phyloP scores from a whole-genome alignment of 805 yeast species.

The Soucietia sequanensis region DNA sequence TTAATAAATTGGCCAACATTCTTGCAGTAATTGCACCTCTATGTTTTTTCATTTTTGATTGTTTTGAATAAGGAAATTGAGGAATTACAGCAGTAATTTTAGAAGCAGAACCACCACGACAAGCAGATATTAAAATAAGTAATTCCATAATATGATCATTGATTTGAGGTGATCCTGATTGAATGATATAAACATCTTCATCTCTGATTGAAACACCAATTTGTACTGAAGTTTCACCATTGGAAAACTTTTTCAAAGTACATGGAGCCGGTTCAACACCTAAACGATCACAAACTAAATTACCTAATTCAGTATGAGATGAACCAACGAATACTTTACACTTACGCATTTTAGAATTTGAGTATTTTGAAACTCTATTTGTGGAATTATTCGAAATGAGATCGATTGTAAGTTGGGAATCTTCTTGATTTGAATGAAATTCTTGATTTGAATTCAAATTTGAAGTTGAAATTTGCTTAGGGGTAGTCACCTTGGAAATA shows the following conservation, averaged over 20 bases:
- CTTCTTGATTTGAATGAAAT: too few relatives aligned
- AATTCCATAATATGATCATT: constrained; percentile 97
- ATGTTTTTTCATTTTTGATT: constrained; percentile 97
- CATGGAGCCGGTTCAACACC: constrained; percentile 96
- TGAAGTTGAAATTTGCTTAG: too few relatives aligned
- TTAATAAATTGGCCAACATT: constrained; percentile 90
- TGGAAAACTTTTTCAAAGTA: constrained; percentile 86
- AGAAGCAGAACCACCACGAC: constrained; percentile 97
- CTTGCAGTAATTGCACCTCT: constrained; percentile 98
- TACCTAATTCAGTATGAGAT: constrained; percentile 94
- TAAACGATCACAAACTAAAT: constrained; percentile 81
- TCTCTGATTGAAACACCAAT: constrained; percentile 94
- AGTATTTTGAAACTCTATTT: too few relatives aligned
- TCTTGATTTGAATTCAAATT: too few relatives aligned
- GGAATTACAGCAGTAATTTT: constrained; percentile 97
- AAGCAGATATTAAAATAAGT: constrained; percentile 88
- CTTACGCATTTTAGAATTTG: constrained; percentile 98
- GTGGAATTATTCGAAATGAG: too few relatives aligned
- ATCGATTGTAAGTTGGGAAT: too few relatives aligned
- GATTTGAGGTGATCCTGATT: constrained; percentile 81
- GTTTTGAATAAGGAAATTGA: constrained; percentile 95
- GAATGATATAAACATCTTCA: constrained; percentile 91
- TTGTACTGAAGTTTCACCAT: constrained; percentile 96
- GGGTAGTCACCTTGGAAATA: too few relatives aligned
- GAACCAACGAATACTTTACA: constrained; percentile 95